phyloP scores from a whole-genome alignment of 139 green algal species.

The Picochlorum sp. region DNA sequence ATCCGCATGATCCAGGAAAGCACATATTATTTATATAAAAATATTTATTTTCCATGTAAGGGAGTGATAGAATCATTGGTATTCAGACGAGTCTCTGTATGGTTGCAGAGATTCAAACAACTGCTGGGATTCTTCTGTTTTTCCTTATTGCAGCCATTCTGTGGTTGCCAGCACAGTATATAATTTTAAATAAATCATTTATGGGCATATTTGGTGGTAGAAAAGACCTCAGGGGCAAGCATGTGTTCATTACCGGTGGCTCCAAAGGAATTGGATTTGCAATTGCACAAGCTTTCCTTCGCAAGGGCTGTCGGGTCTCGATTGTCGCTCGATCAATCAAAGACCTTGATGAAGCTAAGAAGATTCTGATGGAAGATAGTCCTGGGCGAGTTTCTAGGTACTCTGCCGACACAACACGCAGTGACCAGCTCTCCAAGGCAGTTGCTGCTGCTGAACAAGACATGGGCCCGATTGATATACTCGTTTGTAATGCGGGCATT shows the following conservation, averaged over 20 bases:
- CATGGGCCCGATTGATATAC: constrained; percentile 50
- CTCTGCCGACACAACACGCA: constrained; percentile 13
- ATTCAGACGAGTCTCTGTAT: too few species aligned
- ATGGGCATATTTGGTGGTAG: too few species aligned
- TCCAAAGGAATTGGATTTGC: constrained; percentile 58
- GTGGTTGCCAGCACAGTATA: too few species aligned
- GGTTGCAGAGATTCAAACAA: too few species aligned
- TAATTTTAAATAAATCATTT: too few species aligned
- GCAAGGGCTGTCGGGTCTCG: constrained; percentile 34
- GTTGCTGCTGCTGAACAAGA: constrained; percentile 13
- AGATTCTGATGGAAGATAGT: neutral
- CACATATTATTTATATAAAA: too few species aligned
- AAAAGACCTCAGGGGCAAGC: constrained; percentile 36
- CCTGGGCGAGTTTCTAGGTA: constrained; percentile 10
- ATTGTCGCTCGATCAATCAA: constrained; percentile 43
- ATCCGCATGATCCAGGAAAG: too few species aligned
- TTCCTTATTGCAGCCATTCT: too few species aligned
- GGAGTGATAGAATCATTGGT: too few species aligned
- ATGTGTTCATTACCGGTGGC: constrained; percentile 73
- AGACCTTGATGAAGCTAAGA: constrained; percentile 15
- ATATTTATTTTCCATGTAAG: too few species aligned
- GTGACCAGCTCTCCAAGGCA: constrained; percentile 11
- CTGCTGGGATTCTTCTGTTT: too few species aligned
- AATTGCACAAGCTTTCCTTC: constrained; percentile 35
- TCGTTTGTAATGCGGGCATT: constrained; percentile 61